Evolutionary conservation across 2,329 filamentous ascomycete genomes (phyloP), one percentile per base, ranked within the genome.

Genomic region (Teratosphaeria destructans): DNA sequence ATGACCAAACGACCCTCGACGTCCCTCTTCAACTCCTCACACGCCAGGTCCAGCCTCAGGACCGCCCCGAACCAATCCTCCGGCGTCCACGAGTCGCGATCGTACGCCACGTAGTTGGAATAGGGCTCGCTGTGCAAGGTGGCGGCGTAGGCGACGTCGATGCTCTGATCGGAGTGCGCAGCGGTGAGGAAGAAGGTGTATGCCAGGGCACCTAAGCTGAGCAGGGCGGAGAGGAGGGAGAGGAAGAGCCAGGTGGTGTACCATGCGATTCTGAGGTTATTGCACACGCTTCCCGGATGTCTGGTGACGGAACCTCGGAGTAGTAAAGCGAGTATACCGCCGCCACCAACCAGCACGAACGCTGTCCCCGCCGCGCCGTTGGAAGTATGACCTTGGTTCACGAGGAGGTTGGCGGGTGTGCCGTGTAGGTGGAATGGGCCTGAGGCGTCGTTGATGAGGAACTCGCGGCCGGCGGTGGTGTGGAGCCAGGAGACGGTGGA

Each of bases 341-440:
- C 63, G 5, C 70, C 47, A n/a, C 68, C 64, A 49, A 70, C 59
- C 7, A 69, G 60, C n/a, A 71, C 64, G 58, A 70, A 66, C 7
- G 63, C 67, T 23, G 68, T 70, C 23, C 69, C 68, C 5, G 68
- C 66, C 3, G 69, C 69, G 52, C 68, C 69, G 59, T 71, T 71
- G 59, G 61, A 61, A 35, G 67, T 66, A 53, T 71, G 69, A 55
- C 69, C 69, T 61, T 70, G 67, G 59, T 71, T 58, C 26, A 65
- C 57, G 23, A 70, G 63, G 2, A 69, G 62, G 27, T 73, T 67
- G 56, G 74, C 74, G 57, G 74, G 73, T 61, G 76, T 75, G 63
- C 76, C 76, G 52, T 71, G 72, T 53, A 78, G 73, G 4, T 63
- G 52, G 54, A 70, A 67, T 34, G 5, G 39, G n/a, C 5, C 14